Evolutionary conservation across 2,329 filamentous ascomycete species (phyloP).

Genomic region (Sclerotinia borealis): DNA sequence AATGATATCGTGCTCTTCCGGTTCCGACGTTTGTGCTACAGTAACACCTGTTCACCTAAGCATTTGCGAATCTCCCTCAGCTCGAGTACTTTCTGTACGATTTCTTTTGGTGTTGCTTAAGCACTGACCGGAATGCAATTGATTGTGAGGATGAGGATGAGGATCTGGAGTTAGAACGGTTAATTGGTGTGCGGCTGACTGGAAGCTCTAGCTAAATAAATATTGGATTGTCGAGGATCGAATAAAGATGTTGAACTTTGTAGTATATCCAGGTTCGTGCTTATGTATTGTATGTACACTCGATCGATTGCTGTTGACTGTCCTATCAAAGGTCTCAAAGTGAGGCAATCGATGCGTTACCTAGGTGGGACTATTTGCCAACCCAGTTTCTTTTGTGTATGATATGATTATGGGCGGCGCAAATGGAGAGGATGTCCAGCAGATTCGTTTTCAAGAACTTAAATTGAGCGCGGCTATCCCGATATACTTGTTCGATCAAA

Average conservation of each 20-base stretch:
- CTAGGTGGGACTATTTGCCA: neutral
- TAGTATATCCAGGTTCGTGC: neutral
- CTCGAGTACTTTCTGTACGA: slow-evolving; percentile 18
- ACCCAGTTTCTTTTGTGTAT: neutral
- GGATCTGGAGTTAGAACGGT: neutral
- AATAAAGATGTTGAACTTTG: neutral
- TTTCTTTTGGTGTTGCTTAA: slow-evolving; percentile 6
- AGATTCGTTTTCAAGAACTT: neutral
- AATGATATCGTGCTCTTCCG: slow-evolving; percentile 32
- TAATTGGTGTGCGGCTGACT: slow-evolving; percentile 10
- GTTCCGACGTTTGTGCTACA: slow-evolving; percentile 31
- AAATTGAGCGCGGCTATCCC: neutral
- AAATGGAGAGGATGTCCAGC: neutral
- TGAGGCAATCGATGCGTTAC: slow-evolving; percentile 11
- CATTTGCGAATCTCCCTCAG: slow-evolving; percentile 28
- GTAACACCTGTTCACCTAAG: slow-evolving; percentile 30
- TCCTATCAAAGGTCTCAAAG: slow-evolving; percentile 4
- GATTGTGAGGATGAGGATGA: neutral
- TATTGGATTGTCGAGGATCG: neutral
- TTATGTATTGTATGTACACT: slow-evolving; percentile 12
- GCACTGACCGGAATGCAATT: neutral
- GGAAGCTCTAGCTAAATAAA: neutral
- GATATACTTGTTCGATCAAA: slow-evolving; percentile 2
- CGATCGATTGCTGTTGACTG: slow-evolving; percentile 5
- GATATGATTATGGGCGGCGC: neutral